Percentiles rank a stretch among this genome's conserved stretches.
These are phyloP conservation scores for Cercospora sesami DNA, from an alignment of 2,329 filamentous ascomycete species.

Conservation along the genomic window DNA sequence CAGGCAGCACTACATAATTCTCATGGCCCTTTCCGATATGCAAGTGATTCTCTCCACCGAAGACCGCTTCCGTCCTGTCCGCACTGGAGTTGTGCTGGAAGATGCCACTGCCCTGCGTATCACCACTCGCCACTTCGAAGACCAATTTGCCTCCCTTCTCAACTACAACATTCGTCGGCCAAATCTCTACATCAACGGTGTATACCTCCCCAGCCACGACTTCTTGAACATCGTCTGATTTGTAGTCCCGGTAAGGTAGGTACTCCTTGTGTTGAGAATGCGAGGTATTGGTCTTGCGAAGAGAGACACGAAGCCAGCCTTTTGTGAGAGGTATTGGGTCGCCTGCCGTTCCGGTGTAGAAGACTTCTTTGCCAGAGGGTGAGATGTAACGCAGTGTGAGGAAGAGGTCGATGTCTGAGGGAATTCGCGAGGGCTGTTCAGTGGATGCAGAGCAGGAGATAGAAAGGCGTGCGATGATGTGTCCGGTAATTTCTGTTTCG, in stretches of 20 bases:
- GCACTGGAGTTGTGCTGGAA: constrained; percentile 19
- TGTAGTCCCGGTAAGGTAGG: constrained; percentile 61
- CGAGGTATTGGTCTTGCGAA: constrained; percentile 55
- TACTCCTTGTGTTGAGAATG: constrained; percentile 56
- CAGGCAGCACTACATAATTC: constrained; percentile 57
- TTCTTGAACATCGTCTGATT: constrained; percentile 55
- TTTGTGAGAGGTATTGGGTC: constrained; percentile 64
- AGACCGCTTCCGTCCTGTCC: constrained; percentile 38
- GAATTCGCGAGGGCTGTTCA: constrained; percentile 32
- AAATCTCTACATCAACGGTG: constrained; percentile 62
- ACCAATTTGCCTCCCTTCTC: constrained; percentile 55
- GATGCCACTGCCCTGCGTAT: constrained; percentile 58
- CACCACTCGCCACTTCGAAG: constrained; percentile 57
- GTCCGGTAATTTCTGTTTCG: constrained; percentile 70
- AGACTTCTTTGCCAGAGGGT: constrained; percentile 57
- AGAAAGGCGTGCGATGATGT: constrained; percentile 64
- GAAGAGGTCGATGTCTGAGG: constrained; percentile 64
- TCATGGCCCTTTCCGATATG: constrained; percentile 52
- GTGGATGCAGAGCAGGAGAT: constrained; percentile 49
- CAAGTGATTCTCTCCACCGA: constrained; percentile 55
- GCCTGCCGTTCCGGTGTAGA: constrained; percentile 66
- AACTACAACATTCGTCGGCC: constrained; percentile 63
- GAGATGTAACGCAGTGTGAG: constrained; percentile 61
- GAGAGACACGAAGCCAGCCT: constrained; percentile 62
- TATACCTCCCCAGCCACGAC: constrained; percentile 60